Percentiles rank a stretch among this genome's conserved stretches.
Evolutionary conservation across 192 early-diverging fungal genomes (phyloP).

Genomic region (Umbelopsis ramanniana): DNA sequence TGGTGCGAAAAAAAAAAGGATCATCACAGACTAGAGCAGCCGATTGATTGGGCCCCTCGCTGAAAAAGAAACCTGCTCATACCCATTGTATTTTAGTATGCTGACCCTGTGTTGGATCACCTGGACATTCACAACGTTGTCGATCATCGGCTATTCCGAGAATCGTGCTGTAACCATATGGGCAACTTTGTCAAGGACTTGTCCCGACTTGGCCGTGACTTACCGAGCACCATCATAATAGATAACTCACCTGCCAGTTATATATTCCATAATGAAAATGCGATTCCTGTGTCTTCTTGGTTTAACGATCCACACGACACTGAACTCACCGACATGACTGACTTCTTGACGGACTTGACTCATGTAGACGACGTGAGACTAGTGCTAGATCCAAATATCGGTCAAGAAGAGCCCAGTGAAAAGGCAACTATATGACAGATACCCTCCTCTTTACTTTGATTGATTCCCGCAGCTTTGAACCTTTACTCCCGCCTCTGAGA

Average conservation of each 20-base stretch:
- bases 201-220: slow-evolving; percentile 74
- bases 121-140: slow-evolving; percentile 78
- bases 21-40: background rate
- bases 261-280: slow-evolving; percentile 86
- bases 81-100: slow-evolving; percentile 60
- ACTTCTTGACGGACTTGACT: slow-evolving; percentile 83
- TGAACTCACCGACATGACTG: slow-evolving; percentile 83
- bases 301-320: slow-evolving; percentile 89
- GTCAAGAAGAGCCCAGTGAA: background rate
- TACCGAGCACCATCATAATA: slow-evolving; percentile 78
- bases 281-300: slow-evolving; percentile 87
- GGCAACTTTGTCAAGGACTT: slow-evolving; percentile 94
- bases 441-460: slow-evolving; percentile 12
- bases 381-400: slow-evolving; percentile 55
- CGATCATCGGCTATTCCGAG: slow-evolving; percentile 86
- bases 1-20: no score
- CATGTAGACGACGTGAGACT: slow-evolving; percentile 74
- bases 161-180: slow-evolving; percentile 83
- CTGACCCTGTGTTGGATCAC: slow-evolving; percentile 87
- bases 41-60: no score
- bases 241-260: slow-evolving; percentile 90
- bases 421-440: slow-evolving; percentile 14
- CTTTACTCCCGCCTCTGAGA: background rate
- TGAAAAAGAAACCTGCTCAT: no score
- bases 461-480: background rate